Evolutionary conservation across 2,329 filamentous ascomycete genomes (phyloP).

Genomic region (Epichloe elymi): DNA sequence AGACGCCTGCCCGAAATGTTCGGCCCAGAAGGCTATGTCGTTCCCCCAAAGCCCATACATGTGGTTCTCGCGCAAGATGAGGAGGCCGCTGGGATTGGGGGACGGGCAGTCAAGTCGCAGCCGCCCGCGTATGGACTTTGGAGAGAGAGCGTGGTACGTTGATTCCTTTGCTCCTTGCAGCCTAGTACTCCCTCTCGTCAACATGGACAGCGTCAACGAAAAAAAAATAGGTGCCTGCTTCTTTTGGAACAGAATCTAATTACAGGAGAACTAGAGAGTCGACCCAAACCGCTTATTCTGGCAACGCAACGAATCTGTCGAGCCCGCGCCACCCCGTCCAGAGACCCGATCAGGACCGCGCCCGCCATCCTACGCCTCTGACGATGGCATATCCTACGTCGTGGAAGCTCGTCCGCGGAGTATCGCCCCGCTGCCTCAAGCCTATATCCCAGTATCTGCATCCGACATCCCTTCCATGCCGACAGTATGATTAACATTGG

Average conservation of each 20-base stretch:
- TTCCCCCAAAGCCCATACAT: slow-evolving; percentile 60
- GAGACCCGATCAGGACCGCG: slow-evolving; percentile 26
- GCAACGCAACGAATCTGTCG: slow-evolving; percentile 46
- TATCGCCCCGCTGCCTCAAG: slow-evolving; percentile 35
- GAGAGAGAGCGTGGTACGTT: slow-evolving; percentile 66
- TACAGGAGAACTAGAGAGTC: slow-evolving; percentile 40
- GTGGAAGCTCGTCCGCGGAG: slow-evolving; percentile 52
- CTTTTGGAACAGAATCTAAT: neutral
- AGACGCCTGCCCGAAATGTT: slow-evolving; percentile 28
- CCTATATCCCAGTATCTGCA: neutral
- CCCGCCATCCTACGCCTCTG: slow-evolving; percentile 64
- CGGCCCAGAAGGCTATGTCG: slow-evolving; percentile 50
- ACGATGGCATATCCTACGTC: slow-evolving; percentile 62
- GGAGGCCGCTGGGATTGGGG: slow-evolving; percentile 48
- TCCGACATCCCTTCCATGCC: neutral
- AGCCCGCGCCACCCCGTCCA: slow-evolving; percentile 9
- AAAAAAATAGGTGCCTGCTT: neutral
- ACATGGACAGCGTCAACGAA: too few relatives aligned
- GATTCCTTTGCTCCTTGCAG: neutral
- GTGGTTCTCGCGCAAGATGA: slow-evolving; percentile 66
- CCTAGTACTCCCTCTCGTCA: neutral
- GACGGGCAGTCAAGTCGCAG: slow-evolving; percentile 41
- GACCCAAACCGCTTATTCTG: slow-evolving; percentile 74
- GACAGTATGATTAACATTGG: neutral
- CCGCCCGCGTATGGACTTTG: slow-evolving; percentile 81